Percentiles rank a stretch among this genome's conserved stretches.
Evolutionary conservation across 805 yeast species (phyloP).

Genomic region (Scheffersomyces coipomensis): DNA sequence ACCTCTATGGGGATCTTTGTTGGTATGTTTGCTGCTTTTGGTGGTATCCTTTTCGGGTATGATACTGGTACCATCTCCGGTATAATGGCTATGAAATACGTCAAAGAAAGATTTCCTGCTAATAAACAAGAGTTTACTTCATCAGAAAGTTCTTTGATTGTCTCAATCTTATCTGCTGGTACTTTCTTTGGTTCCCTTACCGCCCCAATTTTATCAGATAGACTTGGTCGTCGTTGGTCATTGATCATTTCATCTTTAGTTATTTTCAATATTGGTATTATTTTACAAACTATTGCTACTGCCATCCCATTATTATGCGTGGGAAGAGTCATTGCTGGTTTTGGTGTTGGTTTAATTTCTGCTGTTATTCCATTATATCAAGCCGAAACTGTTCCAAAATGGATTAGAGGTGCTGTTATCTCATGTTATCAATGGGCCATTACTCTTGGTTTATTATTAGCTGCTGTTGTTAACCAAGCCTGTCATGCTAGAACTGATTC

Average conservation of each 20-base stretch:
- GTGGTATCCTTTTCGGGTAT: conserved; percentile 42
- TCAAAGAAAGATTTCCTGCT: conserved; percentile 23
- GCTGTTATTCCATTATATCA: conserved; percentile 39
- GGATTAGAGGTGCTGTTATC: conserved; percentile 44
- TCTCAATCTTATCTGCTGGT: conserved; percentile 35
- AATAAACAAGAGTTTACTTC: conserved; percentile 13
- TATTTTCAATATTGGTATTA: conserved; percentile 36
- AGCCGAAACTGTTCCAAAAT: conserved; percentile 40
- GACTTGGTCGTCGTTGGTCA: conserved; percentile 39
- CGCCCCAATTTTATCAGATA: conserved; percentile 37
- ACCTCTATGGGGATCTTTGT: conserved; percentile 39
- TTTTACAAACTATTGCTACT: conserved; percentile 37
- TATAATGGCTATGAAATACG: conserved; percentile 39
- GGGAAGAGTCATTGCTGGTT: conserved; percentile 40
- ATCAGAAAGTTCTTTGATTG: conserved; percentile 22
- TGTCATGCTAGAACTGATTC: conserved; percentile 30
- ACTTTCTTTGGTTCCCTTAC: conserved; percentile 39
- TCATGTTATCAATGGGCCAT: conserved; percentile 41
- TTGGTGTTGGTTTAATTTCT: conserved; percentile 43
- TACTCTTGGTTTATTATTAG: conserved; percentile 37
- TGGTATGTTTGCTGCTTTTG: conserved; percentile 40
- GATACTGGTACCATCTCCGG: conserved; percentile 45
- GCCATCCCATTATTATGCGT: conserved; percentile 33
- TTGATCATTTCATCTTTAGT: conserved; percentile 30
- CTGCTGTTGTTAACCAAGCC: conserved; percentile 37